Base-by-base conservation (phyloP, 2,329 filamentous ascomycete genomes). In the Xylariaceae sp. region DNA sequence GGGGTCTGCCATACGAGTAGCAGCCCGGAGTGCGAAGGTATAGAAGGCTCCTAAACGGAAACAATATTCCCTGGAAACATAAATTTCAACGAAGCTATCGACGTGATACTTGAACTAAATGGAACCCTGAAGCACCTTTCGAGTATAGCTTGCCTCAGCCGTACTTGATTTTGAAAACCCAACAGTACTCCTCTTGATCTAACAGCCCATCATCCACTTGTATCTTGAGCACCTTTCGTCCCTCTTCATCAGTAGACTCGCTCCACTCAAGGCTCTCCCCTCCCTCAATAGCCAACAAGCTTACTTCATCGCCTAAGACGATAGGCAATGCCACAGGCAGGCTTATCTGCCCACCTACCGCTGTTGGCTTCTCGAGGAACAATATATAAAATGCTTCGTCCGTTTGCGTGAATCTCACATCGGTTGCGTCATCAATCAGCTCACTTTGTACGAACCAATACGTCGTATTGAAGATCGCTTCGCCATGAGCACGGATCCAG, bases 381-480 rank as follows among this genome's bases (percentile, higher is more conserved):
- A 73, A 54, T 35, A 80, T 67, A 54, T 80, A 82, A 51, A 82
- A 81, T 0, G 78, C 77, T 9, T 77, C 71, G 1, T 66, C 51
- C 0, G 71, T 80, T 56, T 73, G 72, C 3, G 78, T 81, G 56
- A 81, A 82, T 5, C 78, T 63, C 0, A 80, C 59, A 6, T 71
- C 62, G 10, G 54, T 38, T 11, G 55, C 57, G 0, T 45, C 52
- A 1, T 12, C 43, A 10, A 63, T 14, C 5, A 63, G 49, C 46
- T 62, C 56, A n/a, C 57, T 59, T 55, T 57, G 51, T 27, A 64
- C 56, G 33, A 62, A 61, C 62, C 63, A 64, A 48, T 78, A 81
- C 1, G 73, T 79, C 5, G 80, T 82, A 48, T 78, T 76, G 59
- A 76, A 82, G 17, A 83, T 72, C 2, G 77, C 77, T 58, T 82